Percentiles rank a stretch among this genome's conserved stretches.
phyloP scores from a whole-genome alignment of 495 filamentous ascomycete species.

The Astrocystis sublimbata region DNA sequence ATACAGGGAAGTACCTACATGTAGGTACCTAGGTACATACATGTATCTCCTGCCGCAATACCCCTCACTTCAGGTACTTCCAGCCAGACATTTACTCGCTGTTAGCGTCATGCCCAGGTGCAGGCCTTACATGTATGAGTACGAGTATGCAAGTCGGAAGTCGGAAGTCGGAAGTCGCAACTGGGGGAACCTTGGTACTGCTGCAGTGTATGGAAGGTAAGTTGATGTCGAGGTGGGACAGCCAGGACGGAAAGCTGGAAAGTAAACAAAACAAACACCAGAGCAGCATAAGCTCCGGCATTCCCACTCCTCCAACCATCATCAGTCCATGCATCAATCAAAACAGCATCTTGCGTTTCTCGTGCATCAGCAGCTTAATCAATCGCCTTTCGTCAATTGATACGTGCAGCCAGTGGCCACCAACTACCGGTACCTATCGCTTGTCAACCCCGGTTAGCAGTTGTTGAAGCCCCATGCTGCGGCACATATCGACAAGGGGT shows the following conservation, averaged over 20 bases:
- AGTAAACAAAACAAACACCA: conserved; percentile 9
- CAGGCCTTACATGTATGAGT: no score
- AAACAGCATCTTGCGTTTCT: conserved; percentile 1
- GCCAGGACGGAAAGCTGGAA: neutral
- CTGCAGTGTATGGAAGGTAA: neutral
- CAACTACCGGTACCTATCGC: no score
- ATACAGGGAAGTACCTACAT: no score
- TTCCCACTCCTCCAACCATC: conserved; percentile 1
- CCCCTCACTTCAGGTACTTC: no score
- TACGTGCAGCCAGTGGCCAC: conserved; percentile 6
- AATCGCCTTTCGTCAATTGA: conserved; percentile 9
- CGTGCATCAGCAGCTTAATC: conserved; percentile 12
- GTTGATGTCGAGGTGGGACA: conserved; percentile 1
- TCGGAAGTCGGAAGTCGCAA: no score
- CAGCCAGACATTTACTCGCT: no score
- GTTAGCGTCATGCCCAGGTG: no score
- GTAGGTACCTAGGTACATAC: no score
- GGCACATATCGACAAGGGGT: conserved; percentile 10
- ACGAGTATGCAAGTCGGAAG: no score
- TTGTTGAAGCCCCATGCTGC: conserved; percentile 6
- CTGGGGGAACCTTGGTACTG: no score
- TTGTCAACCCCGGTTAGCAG: neutral
- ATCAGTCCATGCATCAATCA: conserved; percentile 19
- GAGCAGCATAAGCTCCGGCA: neutral
- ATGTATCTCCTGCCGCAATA: no score